A percentile compares a stretch with the other conserved stretches of the same genome.
Conservation (phyloP, 2,329 filamentous ascomycete genomes). For the Dryadomyces sulphureus region DNA sequence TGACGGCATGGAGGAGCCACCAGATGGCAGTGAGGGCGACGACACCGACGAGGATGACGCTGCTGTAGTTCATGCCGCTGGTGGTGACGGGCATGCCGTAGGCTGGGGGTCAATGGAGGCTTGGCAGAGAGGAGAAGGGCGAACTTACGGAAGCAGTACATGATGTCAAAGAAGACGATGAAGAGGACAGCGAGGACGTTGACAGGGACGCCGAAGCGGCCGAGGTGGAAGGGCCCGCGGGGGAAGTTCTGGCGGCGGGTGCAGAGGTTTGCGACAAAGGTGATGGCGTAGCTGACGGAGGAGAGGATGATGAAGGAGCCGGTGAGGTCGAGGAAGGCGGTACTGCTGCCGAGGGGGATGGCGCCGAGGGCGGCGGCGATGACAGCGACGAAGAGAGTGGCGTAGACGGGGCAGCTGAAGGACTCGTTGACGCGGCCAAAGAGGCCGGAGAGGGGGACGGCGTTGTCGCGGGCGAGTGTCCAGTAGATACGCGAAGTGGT, state of each 20-base stretch:
- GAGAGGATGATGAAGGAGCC: constrained; percentile 44
- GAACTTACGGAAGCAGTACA: constrained; percentile 43
- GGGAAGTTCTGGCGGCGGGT: constrained; percentile 35
- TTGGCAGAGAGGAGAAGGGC: not conserved
- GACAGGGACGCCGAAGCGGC: constrained; percentile 30
- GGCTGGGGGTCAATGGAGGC: constrained; percentile 15
- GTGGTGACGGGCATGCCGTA: constrained; percentile 24
- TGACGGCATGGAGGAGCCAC: constrained; percentile 32
- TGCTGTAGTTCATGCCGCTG: constrained; percentile 37
- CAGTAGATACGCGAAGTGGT: constrained; percentile 27
- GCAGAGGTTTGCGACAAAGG: constrained; percentile 33
- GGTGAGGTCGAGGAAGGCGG: constrained; percentile 41
- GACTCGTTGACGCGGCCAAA: constrained; percentile 36
- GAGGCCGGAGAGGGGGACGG: constrained; percentile 39
- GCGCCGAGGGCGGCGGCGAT: constrained; percentile 38
- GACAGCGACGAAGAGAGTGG: constrained; percentile 38
- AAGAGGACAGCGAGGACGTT: constrained; percentile 35
- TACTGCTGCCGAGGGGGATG: constrained; percentile 38
- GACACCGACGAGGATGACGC: constrained; percentile 35
- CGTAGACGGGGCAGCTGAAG: constrained; percentile 43
- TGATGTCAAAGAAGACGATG: constrained; percentile 39
- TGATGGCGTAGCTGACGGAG: constrained; percentile 36
- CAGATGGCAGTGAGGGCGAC: constrained; percentile 30
- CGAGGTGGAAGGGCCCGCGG: constrained; percentile 37
- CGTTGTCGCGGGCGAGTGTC: constrained; percentile 43